Percentiles rank a stretch among this genome's conserved stretches.
Conservation (phyloP, 257 asterid genomes). For the Haberlea rhodopensis region DNA sequence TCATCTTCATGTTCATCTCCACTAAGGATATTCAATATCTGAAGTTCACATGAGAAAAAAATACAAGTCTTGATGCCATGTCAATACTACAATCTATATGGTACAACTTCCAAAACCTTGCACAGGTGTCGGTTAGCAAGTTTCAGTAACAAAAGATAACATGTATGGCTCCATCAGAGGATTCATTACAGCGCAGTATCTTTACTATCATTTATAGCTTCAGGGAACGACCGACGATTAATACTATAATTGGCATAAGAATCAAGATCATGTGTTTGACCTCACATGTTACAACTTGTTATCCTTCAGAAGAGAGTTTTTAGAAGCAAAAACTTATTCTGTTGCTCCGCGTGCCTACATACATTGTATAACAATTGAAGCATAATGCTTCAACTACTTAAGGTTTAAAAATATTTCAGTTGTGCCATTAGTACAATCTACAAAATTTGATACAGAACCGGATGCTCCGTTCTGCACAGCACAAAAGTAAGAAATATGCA, state of each 20-base stretch:
- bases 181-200: too few species aligned
- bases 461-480: neutral
- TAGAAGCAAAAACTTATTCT: neutral
- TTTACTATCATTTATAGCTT: too few species aligned
- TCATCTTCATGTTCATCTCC: conserved; percentile 46
- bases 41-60: neutral
- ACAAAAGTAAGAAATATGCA: neutral
- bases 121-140: neutral
- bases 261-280: too few species aligned
- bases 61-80: neutral
- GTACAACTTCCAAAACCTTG: neutral
- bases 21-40: conserved; percentile 56
- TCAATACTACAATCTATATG: neutral
- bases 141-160: neutral
- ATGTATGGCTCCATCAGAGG: neutral
- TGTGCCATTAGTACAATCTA: neutral
- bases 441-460: neutral
- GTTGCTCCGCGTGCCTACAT: neutral
- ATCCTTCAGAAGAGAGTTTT: too few species aligned
- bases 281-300: too few species aligned
- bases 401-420: neutral
- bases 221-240: too few species aligned
- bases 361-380: neutral
- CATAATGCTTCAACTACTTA: neutral
- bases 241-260: too few species aligned